phyloP scores from a whole-genome alignment of 495 filamentous ascomycete species.

The Bryoglossum gracile region DNA sequence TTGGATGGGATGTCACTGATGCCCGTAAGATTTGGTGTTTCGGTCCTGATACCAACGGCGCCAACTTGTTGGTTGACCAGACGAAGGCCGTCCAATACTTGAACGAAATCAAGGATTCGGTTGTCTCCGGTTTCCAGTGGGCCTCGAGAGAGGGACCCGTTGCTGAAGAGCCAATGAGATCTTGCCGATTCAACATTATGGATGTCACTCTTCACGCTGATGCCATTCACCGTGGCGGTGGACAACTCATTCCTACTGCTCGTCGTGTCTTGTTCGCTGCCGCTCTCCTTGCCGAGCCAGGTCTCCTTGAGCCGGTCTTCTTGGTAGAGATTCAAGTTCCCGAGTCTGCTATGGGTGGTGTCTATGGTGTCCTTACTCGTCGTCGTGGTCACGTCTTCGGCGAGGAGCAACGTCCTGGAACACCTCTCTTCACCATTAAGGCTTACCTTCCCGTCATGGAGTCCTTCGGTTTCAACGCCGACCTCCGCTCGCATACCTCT shows the following conservation, averaged over 20 bases:
- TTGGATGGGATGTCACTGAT: slow-evolving; percentile 99
- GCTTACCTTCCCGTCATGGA: slow-evolving; percentile 99
- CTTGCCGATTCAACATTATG: slow-evolving; percentile 95
- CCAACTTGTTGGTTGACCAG: slow-evolving; percentile 98
- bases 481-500: slow-evolving; percentile 87
- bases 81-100: slow-evolving; percentile 99
- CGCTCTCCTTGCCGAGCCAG: slow-evolving; percentile 81
- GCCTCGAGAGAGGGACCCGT: slow-evolving; percentile 95
- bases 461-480: slow-evolving; percentile 98
- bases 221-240: slow-evolving; percentile 99
- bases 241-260: slow-evolving; percentile 95
- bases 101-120: slow-evolving; percentile 99
- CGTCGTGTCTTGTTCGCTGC: slow-evolving; percentile 96
- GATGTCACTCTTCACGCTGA: slow-evolving; percentile 99
- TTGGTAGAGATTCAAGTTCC: slow-evolving; percentile 98
- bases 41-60: slow-evolving; percentile 93
- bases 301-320: slow-evolving; percentile 94
- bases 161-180: slow-evolving; percentile 96
- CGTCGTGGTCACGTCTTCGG: slow-evolving; percentile 97
- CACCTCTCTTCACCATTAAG: slow-evolving; percentile 99
- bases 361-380: slow-evolving; percentile 99
- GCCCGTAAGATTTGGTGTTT: slow-evolving; percentile 99
- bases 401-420: slow-evolving; percentile 96
- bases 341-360: slow-evolving; percentile 98
- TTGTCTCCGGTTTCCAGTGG: slow-evolving; percentile 99